A percentile compares a stretch with the other conserved stretches of the same genome.
phyloP scores from a whole-genome alignment of 805 yeast genomes.

The Wickerhamiella kurtzmanii region DNA sequence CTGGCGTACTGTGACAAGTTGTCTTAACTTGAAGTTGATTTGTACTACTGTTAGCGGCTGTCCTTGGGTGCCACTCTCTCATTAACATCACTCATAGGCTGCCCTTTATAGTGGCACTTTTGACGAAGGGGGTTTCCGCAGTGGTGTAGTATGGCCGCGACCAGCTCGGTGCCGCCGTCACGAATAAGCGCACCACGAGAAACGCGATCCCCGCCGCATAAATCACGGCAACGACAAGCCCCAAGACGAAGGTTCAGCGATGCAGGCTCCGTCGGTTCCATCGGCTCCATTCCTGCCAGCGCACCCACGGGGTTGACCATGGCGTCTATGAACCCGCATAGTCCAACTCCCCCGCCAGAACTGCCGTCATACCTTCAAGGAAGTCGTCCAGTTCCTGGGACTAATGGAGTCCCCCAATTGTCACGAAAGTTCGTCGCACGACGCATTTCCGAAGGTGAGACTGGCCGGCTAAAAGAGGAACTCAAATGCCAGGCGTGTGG shows the following conservation, averaged over 20 bases:
- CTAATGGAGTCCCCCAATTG: slow-evolving; percentile 11
- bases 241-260: not conserved
- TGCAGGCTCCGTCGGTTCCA: not conserved
- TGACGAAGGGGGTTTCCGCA: too few relatives aligned
- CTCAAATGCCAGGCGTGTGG: slow-evolving; percentile 85
- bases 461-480: slow-evolving; percentile 72
- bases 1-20: too few relatives aligned
- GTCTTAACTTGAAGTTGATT: too few relatives aligned
- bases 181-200: not conserved
- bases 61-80: too few relatives aligned
- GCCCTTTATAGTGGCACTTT: too few relatives aligned
- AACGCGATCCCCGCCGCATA: not conserved
- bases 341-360: not conserved
- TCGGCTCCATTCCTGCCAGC: too few relatives aligned
- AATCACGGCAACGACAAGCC: not conserved
- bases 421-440: slow-evolving; percentile 56
- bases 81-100: too few relatives aligned
- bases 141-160: not conserved
- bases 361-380: not conserved
- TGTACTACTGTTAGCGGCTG: too few relatives aligned
- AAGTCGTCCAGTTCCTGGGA: not conserved
- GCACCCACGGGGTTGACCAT: too few relatives aligned
- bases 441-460: slow-evolving; percentile 73
- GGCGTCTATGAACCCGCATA: too few relatives aligned
- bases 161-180: not conserved